Percentiles rank a stretch among this genome's conserved stretches.
Conservation (phyloP, 2,329 filamentous ascomycete species). For the Didymella keratinophila region DNA sequence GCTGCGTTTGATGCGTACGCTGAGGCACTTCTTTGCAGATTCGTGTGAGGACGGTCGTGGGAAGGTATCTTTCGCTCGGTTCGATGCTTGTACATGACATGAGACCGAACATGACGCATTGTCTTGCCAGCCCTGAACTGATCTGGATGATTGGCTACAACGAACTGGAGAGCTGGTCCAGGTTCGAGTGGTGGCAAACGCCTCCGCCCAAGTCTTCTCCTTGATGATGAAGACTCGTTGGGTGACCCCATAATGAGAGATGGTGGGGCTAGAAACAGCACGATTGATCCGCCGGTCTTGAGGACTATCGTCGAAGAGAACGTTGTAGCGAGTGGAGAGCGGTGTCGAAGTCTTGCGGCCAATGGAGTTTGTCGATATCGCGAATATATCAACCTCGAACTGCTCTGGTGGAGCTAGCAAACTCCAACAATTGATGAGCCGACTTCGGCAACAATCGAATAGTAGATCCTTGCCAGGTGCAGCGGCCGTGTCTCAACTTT, state of each 20-base stretch:
- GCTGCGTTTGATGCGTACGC: constrained; percentile 28
- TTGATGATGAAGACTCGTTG: constrained; percentile 31
- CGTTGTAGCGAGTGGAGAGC: not conserved
- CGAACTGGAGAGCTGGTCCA: constrained; percentile 44
- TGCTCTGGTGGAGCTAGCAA: not conserved
- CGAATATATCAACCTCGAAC: not conserved
- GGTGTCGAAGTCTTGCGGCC: not conserved
- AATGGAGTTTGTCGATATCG: not conserved
- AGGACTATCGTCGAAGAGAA: too few relatives aligned
- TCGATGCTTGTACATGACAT: constrained; percentile 50
- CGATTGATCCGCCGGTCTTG: not conserved
- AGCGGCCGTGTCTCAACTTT: constrained; percentile 1
- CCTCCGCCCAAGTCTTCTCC: constrained; percentile 41
- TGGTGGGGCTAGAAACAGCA: not conserved
- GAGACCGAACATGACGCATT: constrained; percentile 47
- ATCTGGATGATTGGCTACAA: constrained; percentile 46
- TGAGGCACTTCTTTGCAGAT: constrained; percentile 19
- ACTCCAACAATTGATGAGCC: not conserved
- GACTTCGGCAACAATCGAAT: not conserved
- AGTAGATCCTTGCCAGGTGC: constrained; percentile 5
- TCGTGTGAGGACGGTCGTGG: constrained; percentile 1
- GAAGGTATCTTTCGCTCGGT: constrained; percentile 23
- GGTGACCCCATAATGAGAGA: constrained; percentile 30
- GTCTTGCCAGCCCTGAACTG: constrained; percentile 42
- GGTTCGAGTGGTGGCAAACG: constrained; percentile 44